Base-by-base conservation (phyloP, 345 rosid genomes). In the Trapa bicornis region DNA sequence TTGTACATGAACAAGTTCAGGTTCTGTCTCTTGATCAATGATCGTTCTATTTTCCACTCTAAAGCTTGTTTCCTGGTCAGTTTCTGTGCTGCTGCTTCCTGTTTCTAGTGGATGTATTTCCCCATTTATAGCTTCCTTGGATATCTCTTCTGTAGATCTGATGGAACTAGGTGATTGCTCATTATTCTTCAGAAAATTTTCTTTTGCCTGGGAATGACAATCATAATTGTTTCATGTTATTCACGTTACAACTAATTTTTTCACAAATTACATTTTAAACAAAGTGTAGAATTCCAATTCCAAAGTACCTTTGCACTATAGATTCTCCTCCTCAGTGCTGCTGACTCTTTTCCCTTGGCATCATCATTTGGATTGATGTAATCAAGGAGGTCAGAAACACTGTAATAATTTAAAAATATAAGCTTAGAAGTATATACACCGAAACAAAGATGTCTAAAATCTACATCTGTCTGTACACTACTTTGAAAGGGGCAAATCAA, bases 341-440 rank as follows among this genome's bases (percentile, higher is more conserved):
- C 70, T 37, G 75, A 75, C 68, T 80, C 91, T 78, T 89, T 86
- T 48, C 86, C 95, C 75, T 91, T 91, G 71, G 81, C 80, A 73
- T 80, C 88, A 68, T 84, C 86, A 75, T 85, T 89, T 73, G 96
- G 97, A 80, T 85, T 91, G 67, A 94, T 94, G 74, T 89, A 94
- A 83, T 94, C 97, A 37, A 94, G 95, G 73, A 94, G 83, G 77
- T 94, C 99, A 12, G 97, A 91, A 50, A 94, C 97, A 77, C 97
- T 94, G 95, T 76, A 73, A 78, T 61, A 53, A 36, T 63, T 65
- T 15, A 22, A 65, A 17, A 65, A 11, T 60, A 61, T 29, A 42
- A 61, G 11, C 53, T 22, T 22, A 22, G 29, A 22, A 22, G 29
- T 22, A 22, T 22, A 0, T 22, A 22, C 29, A 22, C 29, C 29